Evolutionary conservation across 352 stramenopile species (phyloP).

Genomic region (Phytopythium oedochilum): DNA sequence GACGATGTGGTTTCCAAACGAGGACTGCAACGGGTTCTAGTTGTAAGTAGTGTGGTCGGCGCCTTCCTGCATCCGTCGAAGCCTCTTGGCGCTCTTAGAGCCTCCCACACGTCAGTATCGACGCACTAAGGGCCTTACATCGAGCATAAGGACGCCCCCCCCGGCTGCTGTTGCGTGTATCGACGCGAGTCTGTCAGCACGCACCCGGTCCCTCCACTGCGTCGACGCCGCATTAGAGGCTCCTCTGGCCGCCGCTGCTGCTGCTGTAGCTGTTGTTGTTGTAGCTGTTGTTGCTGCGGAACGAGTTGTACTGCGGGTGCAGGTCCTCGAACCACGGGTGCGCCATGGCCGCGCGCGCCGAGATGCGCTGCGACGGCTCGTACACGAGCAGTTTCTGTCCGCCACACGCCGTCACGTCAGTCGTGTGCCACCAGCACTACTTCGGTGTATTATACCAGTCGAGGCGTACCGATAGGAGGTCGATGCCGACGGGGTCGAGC

Average conservation of each 20-base stretch:
- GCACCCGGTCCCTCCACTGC: too few relatives aligned
- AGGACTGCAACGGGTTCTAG: not conserved
- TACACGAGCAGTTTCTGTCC: slow-evolving; percentile 73
- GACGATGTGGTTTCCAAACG: not conserved
- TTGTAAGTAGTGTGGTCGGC: too few relatives aligned
- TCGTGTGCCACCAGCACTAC: too few relatives aligned
- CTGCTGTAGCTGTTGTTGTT: slow-evolving; percentile 31
- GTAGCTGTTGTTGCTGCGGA: slow-evolving; percentile 44
- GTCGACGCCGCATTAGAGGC: too few relatives aligned
- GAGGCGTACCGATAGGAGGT: slow-evolving; percentile 71
- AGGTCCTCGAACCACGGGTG: slow-evolving; percentile 85
- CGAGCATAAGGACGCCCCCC: too few relatives aligned
- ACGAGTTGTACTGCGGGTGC: slow-evolving; percentile 67
- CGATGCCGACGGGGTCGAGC: slow-evolving; percentile 72
- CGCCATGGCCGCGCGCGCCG: slow-evolving; percentile 70
- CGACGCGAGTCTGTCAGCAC: too few relatives aligned
- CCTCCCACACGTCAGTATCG: too few relatives aligned
- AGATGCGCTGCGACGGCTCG: slow-evolving; percentile 75
- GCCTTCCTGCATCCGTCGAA: too few relatives aligned
- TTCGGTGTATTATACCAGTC: too few relatives aligned
- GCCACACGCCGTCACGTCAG: not conserved
- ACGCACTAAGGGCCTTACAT: too few relatives aligned
- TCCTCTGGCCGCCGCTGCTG: slow-evolving; percentile 35
- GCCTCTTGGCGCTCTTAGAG: too few relatives aligned
- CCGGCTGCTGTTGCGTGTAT: too few relatives aligned